phyloP scores from a whole-genome alignment of 2,329 filamentous ascomycete species.

The Lasiodiplodia hormozganensis region DNA sequence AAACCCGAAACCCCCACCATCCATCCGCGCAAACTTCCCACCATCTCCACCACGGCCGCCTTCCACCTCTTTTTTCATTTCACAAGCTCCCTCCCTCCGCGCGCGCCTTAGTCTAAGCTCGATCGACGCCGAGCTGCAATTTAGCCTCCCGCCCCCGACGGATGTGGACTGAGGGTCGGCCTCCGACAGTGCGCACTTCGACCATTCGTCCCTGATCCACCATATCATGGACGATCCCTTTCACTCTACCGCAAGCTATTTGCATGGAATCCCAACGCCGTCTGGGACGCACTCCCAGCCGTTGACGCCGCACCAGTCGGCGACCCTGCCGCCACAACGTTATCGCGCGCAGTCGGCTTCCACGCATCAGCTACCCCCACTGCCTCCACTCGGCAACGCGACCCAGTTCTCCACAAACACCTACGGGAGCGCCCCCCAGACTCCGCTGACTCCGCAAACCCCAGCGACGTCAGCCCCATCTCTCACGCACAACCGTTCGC shows the following conservation, averaged over 20 bases:
- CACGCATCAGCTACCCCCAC: conserved; percentile 30
- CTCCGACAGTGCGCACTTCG: conserved; percentile 20
- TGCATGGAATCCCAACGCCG: conserved; percentile 30
- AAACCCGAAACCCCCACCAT: conserved; percentile 28
- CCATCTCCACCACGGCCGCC: conserved; percentile 23
- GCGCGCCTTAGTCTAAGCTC: conserved; percentile 15
- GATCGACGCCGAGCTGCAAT: conserved; percentile 27
- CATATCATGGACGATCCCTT: conserved; percentile 31
- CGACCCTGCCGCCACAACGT: conserved; percentile 28
- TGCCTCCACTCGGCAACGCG: conserved; percentile 30
- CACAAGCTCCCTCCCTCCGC: neutral
- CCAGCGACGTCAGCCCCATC: conserved; percentile 39
- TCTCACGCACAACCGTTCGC: conserved; percentile 38
- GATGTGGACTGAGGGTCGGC: conserved; percentile 26
- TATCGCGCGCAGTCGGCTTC: conserved; percentile 29
- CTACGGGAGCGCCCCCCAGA: conserved; percentile 37
- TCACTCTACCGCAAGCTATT: conserved; percentile 22
- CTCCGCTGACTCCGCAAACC: conserved; percentile 42
- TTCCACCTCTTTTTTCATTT: conserved; percentile 13
- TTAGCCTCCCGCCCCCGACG: conserved; percentile 23
- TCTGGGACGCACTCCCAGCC: conserved; percentile 30
- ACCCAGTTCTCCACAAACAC: conserved; percentile 30
- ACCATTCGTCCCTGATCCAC: conserved; percentile 21
- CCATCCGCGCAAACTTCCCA: conserved; percentile 18
- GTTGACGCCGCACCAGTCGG: conserved; percentile 29